These are phyloP conservation scores for Saccharum officinarum DNA, from an alignment of 176 grass and related monocot species.

Conservation along the genomic window DNA sequence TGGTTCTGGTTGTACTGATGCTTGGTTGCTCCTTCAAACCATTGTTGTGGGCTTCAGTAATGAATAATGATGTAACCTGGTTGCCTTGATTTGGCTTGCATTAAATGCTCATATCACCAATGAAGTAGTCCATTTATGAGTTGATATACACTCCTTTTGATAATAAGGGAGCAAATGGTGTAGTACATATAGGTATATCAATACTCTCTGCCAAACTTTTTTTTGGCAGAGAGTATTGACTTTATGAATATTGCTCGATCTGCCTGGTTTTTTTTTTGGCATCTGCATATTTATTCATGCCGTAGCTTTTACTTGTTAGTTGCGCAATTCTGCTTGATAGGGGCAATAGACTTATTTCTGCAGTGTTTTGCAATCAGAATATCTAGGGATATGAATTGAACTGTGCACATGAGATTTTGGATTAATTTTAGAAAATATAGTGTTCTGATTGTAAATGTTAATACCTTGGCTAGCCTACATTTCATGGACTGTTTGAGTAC, in stretches of 20 bases:
- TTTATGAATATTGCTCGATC: not conserved
- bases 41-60: not conserved
- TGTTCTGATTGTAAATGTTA: not conserved
- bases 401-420: not conserved
- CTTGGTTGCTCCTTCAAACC: conserved; percentile 10
- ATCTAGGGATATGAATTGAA: conserved; percentile 10
- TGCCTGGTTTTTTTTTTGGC: conserved; percentile 3
- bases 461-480: not conserved
- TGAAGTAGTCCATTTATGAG: not conserved
- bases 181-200: not conserved
- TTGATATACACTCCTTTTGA: not conserved
- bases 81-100: conserved; percentile 10
- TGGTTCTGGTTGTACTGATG: not conserved
- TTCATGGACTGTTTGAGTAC: not conserved
- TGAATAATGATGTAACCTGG: not conserved
- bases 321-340: conserved; percentile 2
- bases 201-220: not conserved
- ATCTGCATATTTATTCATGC: not conserved
- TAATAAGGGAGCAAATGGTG: not conserved
- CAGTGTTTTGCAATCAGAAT: not conserved
- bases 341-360: not conserved
- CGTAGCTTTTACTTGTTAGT: not conserved
- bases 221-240: not conserved
- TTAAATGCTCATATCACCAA: conserved; percentile 20
- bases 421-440: not conserved